A percentile compares a stretch with the other conserved stretches of the same genome.
These are phyloP conservation scores for Adansonia rubrostipa DNA, from an alignment of 441 rosid genomes.

Conservation along the genomic window DNA sequence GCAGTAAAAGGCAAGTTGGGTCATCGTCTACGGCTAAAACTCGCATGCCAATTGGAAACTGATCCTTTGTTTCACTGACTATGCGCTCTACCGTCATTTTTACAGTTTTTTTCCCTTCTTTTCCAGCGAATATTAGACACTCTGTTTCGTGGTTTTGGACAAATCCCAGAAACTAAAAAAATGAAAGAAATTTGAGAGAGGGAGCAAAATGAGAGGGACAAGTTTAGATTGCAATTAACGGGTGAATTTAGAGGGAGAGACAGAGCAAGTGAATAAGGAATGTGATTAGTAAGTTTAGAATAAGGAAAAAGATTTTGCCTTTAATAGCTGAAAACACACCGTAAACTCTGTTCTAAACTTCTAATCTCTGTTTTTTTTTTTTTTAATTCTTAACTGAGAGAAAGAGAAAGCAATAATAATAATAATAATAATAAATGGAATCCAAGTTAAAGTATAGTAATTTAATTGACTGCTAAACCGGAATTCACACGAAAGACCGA, in stretches of 20 bases:
- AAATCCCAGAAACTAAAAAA: neutral
- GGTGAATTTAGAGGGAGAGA: neutral
- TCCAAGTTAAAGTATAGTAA: neutral
- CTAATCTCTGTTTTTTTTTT: neutral
- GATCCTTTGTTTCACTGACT: slow-evolving; percentile 28
- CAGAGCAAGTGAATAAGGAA: neutral
- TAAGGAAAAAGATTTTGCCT: neutral
- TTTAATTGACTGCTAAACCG: neutral
- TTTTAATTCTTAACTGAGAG: neutral
- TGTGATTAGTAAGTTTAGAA: neutral
- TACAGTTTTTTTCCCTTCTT: neutral
- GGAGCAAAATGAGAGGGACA: neutral
- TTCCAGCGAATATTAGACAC: neutral
- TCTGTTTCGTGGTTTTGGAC: neutral
- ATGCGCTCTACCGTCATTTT: neutral
- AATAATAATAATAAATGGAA: neutral
- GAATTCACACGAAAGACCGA: neutral
- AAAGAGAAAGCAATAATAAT: neutral
- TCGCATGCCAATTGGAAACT: slow-evolving; percentile 88
- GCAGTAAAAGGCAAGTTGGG: slow-evolving; percentile 73
- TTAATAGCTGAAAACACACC: neutral
- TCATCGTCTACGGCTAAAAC: slow-evolving; percentile 97
- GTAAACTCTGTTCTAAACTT: neutral
- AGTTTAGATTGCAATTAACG: neutral
- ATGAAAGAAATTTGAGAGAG: neutral